phyloP scores from a whole-genome alignment of 768 basidiomycete species.

The Tulasnella sp. region DNA sequence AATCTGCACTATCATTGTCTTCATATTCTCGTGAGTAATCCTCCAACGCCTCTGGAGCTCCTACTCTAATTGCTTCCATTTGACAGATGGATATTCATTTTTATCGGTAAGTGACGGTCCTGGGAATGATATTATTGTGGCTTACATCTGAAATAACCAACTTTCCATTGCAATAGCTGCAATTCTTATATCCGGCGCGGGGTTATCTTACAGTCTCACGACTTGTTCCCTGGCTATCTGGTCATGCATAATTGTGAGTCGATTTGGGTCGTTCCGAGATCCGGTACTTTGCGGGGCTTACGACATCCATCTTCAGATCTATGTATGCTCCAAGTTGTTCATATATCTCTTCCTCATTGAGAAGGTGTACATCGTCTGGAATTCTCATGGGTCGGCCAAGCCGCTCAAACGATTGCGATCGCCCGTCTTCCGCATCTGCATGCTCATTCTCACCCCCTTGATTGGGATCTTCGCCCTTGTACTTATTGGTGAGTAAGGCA shows the following conservation, averaged over 20 bases:
- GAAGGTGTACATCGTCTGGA: slow-evolving; percentile 14
- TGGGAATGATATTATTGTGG: no score
- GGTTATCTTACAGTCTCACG: slow-evolving; percentile 5
- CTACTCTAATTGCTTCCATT: background rate
- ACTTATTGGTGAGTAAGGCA: background rate
- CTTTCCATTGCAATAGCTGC: no score
- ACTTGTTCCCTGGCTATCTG: slow-evolving; percentile 14
- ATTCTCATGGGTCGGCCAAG: background rate
- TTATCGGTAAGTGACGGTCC: no score
- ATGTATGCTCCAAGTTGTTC: slow-evolving; percentile 14
- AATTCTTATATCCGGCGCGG: slow-evolving; percentile 13
- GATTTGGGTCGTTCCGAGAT: background rate
- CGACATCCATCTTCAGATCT: background rate
- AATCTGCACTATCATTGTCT: slow-evolving; percentile 8
- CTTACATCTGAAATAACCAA: no score
- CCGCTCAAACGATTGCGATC: slow-evolving; percentile 4
- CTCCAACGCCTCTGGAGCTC: background rate
- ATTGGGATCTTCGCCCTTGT: slow-evolving; percentile 6
- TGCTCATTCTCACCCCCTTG: slow-evolving; percentile 6
- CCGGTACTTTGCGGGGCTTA: background rate
- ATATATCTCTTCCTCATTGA: slow-evolving; percentile 17
- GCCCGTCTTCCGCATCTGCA: slow-evolving; percentile 2
- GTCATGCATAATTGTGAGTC: slow-evolving; percentile 16
- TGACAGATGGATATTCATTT: slow-evolving; percentile 8
- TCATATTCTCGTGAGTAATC: slow-evolving; percentile 7